phyloP scores from a whole-genome alignment of 176 grass and related monocot genomes.

The Musa acuminata region DNA sequence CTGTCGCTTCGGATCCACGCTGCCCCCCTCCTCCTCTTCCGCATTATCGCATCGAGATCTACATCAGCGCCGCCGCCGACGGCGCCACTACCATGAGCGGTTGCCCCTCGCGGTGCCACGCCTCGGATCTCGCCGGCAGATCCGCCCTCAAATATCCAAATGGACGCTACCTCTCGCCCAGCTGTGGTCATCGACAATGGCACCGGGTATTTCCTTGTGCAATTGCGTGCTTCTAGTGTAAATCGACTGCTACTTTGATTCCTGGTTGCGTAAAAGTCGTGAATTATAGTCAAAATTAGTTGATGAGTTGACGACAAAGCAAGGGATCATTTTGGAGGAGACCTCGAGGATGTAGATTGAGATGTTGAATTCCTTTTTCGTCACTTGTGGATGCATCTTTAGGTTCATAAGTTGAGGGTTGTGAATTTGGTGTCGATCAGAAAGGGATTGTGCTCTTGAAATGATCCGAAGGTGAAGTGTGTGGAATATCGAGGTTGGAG shows the following conservation, averaged over 20 bases:
- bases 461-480: too few species aligned
- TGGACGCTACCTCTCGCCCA: constrained; percentile 72
- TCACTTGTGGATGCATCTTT: background rate
- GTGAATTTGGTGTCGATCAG: background rate
- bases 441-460: too few species aligned
- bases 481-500: too few species aligned
- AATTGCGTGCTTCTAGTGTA: background rate
- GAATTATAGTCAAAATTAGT: background rate
- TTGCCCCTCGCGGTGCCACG: constrained; percentile 8
- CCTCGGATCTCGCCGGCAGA: constrained; percentile 16
- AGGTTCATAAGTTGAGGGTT: background rate
- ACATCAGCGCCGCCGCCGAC: constrained; percentile 1
- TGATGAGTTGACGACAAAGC: background rate
- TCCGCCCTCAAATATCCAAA: constrained; percentile 5
- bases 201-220: constrained; percentile 40
- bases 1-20: constrained; percentile 1
- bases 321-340: background rate
- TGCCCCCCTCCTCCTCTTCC: background rate
- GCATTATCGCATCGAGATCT: background rate
- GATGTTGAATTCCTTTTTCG: background rate
- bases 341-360: background rate
- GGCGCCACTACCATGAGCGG: constrained; percentile 10
- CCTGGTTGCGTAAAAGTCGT: background rate
- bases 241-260: background rate
- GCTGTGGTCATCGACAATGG: constrained; percentile 98